Conservation (phyloP, 1,284 basidiomycete genomes). For the Trametes versicolor region DNA sequence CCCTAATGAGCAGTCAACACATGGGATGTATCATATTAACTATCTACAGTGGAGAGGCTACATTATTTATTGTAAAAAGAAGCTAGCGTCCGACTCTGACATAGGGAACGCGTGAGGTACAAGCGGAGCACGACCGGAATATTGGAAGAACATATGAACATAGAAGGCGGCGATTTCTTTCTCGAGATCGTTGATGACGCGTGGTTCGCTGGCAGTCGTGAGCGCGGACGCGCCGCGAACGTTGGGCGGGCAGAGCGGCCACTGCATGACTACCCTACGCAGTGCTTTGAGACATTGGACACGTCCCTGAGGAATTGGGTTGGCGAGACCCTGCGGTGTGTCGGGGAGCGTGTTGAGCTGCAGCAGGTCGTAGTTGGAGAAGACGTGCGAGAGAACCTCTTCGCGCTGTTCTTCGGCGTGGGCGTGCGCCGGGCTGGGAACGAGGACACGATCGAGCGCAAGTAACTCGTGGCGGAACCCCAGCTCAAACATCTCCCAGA, state of each 20-base stretch:
- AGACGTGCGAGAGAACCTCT: conserved; percentile 1
- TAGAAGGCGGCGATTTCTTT: conserved; percentile 8
- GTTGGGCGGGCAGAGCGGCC: conserved; percentile 10
- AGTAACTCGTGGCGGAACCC: conserved; percentile 27
- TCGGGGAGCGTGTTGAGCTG: background rate
- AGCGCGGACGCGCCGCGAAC: background rate
- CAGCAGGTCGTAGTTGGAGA: background rate
- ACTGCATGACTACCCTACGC: conserved; percentile 6
- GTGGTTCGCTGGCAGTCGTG: background rate
- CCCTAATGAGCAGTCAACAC: too few species aligned
- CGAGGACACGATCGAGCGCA: conserved; percentile 10
- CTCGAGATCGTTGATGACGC: conserved; percentile 3
- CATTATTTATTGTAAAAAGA: too few species aligned
- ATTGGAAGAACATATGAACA: conserved; percentile 6
- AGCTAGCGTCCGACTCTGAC: too few species aligned
- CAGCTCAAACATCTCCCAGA: conserved; percentile 27
- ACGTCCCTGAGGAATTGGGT: background rate
- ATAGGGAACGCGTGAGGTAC: conserved; percentile 9
- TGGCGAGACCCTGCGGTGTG: background rate
- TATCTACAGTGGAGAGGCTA: too few species aligned
- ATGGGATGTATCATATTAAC: too few species aligned
- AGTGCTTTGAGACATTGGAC: conserved; percentile 10
- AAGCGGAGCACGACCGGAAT: conserved; percentile 16
- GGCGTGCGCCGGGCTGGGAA: background rate
- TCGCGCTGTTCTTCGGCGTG: background rate